phyloP scores from a whole-genome alignment of 768 basidiomycete species.

The Albatrellus ellisii region DNA sequence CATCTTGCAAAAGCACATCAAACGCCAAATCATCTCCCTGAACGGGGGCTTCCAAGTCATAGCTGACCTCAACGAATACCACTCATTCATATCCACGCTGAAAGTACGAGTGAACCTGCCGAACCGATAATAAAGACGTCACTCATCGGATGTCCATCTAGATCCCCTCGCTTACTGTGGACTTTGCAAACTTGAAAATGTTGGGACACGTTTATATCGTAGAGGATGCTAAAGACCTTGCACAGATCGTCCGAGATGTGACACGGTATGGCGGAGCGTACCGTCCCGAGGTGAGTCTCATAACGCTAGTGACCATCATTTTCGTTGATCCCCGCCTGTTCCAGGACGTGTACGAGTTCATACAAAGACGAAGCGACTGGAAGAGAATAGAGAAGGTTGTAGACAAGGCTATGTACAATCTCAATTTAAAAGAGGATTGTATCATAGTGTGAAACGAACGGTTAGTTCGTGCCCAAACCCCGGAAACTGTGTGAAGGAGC shows the following conservation, averaged over 20 bases:
- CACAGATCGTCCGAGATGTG: conserved; percentile 91
- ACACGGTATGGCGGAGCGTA: conserved; percentile 93
- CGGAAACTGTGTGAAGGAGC: neutral
- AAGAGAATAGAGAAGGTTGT: conserved; percentile 97
- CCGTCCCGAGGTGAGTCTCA: conserved; percentile 64
- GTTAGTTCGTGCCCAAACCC: neutral
- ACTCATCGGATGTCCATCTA: conserved; percentile 16
- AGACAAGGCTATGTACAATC: conserved; percentile 88
- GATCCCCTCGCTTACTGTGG: conserved; percentile 71
- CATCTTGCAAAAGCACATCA: conserved; percentile 92
- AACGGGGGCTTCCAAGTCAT: conserved; percentile 93
- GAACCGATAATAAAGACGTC: neutral
- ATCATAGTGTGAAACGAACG: conserved; percentile 23
- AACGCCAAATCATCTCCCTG: conserved; percentile 92
- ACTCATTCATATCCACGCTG: conserved; percentile 76
- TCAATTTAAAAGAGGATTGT: conserved; percentile 92
- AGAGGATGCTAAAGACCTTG: conserved; percentile 90
- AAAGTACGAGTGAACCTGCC: conserved; percentile 34
- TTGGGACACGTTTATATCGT: conserved; percentile 94
- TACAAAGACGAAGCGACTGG: conserved; percentile 92
- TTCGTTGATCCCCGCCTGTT: neutral
- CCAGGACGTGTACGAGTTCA: conserved; percentile 91
- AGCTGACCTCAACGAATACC: conserved; percentile 90
- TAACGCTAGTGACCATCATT: neutral
- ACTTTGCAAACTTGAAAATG: conserved; percentile 95